A percentile compares a stretch with the other conserved stretches of the same genome.
These are phyloP conservation scores for Ormosia semicastrata DNA, from an alignment of 306 rosid genomes.

Conservation along the genomic window DNA sequence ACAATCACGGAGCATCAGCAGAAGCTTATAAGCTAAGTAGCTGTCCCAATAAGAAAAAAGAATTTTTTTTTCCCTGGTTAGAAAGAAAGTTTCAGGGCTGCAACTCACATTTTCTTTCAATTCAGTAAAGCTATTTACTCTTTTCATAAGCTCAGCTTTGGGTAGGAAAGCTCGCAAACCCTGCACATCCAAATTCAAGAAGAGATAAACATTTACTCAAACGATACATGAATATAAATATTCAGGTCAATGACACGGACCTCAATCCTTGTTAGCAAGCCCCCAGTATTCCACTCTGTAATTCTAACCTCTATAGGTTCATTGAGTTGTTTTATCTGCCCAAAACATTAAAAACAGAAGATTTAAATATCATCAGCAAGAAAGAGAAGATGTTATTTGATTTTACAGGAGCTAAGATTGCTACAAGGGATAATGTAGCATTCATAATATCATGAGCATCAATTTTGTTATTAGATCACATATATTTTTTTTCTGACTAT, in stretches of 20 bases:
- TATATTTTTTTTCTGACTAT: neutral
- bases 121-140: conserved; percentile 74
- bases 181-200: conserved; percentile 44
- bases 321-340: conserved; percentile 78
- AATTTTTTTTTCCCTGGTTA: neutral
- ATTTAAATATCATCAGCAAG: conserved; percentile 17
- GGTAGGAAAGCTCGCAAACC: conserved; percentile 93
- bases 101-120: conserved; percentile 76
- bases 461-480: neutral
- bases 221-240: conserved; percentile 8
- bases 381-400: neutral
- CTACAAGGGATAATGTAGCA: conserved; percentile 4
- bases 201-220: conserved; percentile 5
- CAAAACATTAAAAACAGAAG: conserved; percentile 28
- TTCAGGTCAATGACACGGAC: conserved; percentile 39
- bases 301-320: conserved; percentile 83
- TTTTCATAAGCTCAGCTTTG: conserved; percentile 74
- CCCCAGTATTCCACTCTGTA: conserved; percentile 95
- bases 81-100: neutral
- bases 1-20: neutral
- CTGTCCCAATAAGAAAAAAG: neutral
- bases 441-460: conserved; percentile 8
- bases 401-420: neutral
- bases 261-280: conserved; percentile 92
- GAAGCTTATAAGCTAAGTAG: neutral